Base-by-base conservation (phyloP, 2,329 filamentous ascomycete genomes). In the Penicillium sp. region DNA sequence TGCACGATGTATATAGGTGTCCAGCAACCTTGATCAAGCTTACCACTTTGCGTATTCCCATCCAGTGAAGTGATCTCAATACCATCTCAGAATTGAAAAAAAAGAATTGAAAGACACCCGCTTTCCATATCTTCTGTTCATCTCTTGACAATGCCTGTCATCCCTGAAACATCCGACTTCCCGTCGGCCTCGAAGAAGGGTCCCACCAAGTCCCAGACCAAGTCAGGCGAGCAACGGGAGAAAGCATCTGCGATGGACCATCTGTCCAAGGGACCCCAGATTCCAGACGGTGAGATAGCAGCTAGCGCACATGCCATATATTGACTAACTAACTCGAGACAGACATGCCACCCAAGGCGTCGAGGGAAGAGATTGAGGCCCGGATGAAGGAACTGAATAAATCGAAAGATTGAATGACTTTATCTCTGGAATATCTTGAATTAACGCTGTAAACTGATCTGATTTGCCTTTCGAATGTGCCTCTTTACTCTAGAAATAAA, bases 301-400 rank as follows among this genome's bases (percentile, higher is more conserved):
- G 10, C 30, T 19, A 37, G 24, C 78, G 58, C 13, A 3, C 13
- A 22, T 26, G 24, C 30, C 30, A 19, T 22, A n/a, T 9, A 44
- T 30, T 6, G 35, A 30, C 44, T 55, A 42, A 56, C 49, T 62
- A 55, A 47, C 38, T n/a, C n/a, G 50, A 12, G 12, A 33, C 62
- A 80, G 79, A 77, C 17, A 75, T 80, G 72, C 78, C 79, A 37
- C 74, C 76, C n/a, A 77, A 77, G 62, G 75, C 73, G 26, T 75
- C 84, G 61, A 90, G 89, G 78, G 89, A 90, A 74, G 89, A 92
- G 71, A 85, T 89, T 58, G 80, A 84, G 71, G 87, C 84, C 13
- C 88, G 86, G 75, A 88, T 87, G 63, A 80, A 87, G 74, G 86
- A 86, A 71, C 70, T 92, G 76, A 91, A 91, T 56, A 64, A 67